phyloP scores from a whole-genome alignment of 2,329 filamentous ascomycete species.

The Colletotrichum chlorophyti region DNA sequence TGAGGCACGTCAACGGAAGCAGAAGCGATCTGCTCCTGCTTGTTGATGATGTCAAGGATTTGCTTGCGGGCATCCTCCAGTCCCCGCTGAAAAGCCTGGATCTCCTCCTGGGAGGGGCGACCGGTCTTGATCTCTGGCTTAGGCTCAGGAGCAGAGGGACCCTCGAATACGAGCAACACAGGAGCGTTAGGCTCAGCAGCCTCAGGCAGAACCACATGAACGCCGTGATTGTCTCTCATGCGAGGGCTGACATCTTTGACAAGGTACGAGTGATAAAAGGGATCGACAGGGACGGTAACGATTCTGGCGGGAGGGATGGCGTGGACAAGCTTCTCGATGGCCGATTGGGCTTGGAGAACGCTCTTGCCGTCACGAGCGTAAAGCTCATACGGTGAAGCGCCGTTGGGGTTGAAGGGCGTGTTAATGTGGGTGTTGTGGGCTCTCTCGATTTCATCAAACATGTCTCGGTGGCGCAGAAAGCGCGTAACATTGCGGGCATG shows the following conservation, averaged over 20 bases:
- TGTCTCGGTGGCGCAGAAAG: slow-evolving; percentile 82
- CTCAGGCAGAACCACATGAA: slow-evolving; percentile 76
- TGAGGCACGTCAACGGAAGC: slow-evolving; percentile 62
- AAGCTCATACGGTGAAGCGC: slow-evolving; percentile 82
- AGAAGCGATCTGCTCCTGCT: slow-evolving; percentile 62
- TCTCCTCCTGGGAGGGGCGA: slow-evolving; percentile 46
- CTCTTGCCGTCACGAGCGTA: slow-evolving; percentile 89
- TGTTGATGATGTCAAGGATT: slow-evolving; percentile 62
- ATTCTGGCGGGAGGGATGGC: slow-evolving; percentile 78
- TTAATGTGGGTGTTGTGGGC: slow-evolving; percentile 87
- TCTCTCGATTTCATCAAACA: slow-evolving; percentile 83
- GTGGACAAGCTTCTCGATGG: slow-evolving; percentile 76
- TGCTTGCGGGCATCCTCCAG: slow-evolving; percentile 63
- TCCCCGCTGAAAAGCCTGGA: slow-evolving; percentile 60
- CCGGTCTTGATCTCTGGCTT: slow-evolving; percentile 31
- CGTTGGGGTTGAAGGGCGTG: slow-evolving; percentile 73
- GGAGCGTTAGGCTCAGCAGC: slow-evolving; percentile 63
- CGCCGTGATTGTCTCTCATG: slow-evolving; percentile 73
- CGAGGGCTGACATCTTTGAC: slow-evolving; percentile 67
- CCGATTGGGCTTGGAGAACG: slow-evolving; percentile 74
- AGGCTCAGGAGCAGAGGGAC: slow-evolving; percentile 43
- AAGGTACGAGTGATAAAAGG: slow-evolving; percentile 80
- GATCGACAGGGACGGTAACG: slow-evolving; percentile 71
- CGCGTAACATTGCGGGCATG: slow-evolving; percentile 88
- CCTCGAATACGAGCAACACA: slow-evolving; percentile 78